Evolutionary conservation across 2,329 filamentous ascomycete species (phyloP).

Genomic region (Clathrospora elynae): DNA sequence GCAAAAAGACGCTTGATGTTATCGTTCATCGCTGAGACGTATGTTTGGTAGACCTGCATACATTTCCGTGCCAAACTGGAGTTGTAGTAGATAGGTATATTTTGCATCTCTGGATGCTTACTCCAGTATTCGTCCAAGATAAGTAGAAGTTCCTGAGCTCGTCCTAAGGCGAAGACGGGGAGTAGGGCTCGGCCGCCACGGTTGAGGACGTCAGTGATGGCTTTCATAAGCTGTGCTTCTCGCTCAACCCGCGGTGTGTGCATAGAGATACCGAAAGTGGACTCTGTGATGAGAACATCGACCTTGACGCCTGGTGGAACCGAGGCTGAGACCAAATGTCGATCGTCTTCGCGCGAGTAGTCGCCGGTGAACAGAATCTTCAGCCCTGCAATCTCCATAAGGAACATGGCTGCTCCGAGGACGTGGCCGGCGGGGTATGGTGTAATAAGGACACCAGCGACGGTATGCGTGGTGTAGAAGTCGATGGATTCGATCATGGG

Average conservation of each 20-base stretch:
- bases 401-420: constrained; percentile 97
- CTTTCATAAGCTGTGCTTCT: constrained; percentile 93
- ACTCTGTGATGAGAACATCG: constrained; percentile 96
- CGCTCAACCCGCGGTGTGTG: constrained; percentile 89
- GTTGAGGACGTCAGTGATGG: constrained; percentile 88
- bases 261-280: constrained; percentile 93
- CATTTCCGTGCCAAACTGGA: constrained; percentile 93
- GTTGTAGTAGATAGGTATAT: constrained; percentile 95
- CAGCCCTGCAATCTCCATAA: constrained; percentile 94
- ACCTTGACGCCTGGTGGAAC: constrained; percentile 89
- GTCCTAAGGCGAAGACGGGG: constrained; percentile 91
- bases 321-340: constrained; percentile 91
- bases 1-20: constrained; percentile 97
- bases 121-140: constrained; percentile 98
- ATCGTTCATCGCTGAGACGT: constrained; percentile 98
- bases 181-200: constrained; percentile 90
- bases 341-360: constrained; percentile 93
- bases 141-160: constrained; percentile 90
- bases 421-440: constrained; percentile 97
- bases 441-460: constrained; percentile 94
- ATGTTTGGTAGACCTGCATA: constrained; percentile 99
- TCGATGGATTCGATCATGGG: constrained; percentile 96
- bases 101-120: constrained; percentile 85
- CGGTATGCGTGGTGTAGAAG: constrained; percentile 96
- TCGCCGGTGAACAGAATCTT: constrained; percentile 98